Percentiles rank a stretch among this genome's conserved stretches.
These are phyloP conservation scores for Pisolithus orientalis DNA, from an alignment of 768 basidiomycete species.

Conservation along the genomic window DNA sequence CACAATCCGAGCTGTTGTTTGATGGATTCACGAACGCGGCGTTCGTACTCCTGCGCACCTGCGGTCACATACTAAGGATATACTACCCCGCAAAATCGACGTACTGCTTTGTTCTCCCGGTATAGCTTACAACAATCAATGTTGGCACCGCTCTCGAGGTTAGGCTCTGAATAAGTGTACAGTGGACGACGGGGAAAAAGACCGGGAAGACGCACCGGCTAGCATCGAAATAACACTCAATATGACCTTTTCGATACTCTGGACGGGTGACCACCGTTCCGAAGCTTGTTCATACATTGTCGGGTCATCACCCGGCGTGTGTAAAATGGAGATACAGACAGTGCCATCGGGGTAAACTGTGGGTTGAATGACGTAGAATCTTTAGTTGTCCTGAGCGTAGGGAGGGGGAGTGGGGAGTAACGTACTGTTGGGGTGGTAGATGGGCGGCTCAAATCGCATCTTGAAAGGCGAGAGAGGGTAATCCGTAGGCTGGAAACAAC, in stretches of 20 bases:
- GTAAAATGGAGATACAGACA: constrained; percentile 97
- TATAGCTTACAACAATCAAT: constrained; percentile 97
- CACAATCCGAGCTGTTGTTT: constrained; percentile 78
- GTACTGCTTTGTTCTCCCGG: constrained; percentile 69
- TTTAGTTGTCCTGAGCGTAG: neutral
- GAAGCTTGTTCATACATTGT: constrained; percentile 93
- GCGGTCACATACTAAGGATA: neutral
- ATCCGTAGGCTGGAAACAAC: constrained; percentile 61
- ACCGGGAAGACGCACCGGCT: constrained; percentile 53
- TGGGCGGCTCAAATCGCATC: constrained; percentile 96
- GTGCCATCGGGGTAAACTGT: constrained; percentile 93
- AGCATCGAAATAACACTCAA: constrained; percentile 97
- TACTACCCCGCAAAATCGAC: constrained; percentile 7
- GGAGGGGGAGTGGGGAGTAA: neutral
- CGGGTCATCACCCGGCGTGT: constrained; percentile 88
- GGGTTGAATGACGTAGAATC: neutral
- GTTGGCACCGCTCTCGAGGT: constrained; percentile 95
- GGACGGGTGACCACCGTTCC: constrained; percentile 98
- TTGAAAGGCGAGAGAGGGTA: constrained; percentile 99
- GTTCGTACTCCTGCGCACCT: constrained; percentile 69
- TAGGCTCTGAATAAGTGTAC: constrained; percentile 60
- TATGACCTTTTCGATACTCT: constrained; percentile 95
- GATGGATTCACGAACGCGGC: constrained; percentile 76
- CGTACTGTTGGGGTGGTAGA: constrained; percentile 97
- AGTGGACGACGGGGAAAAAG: neutral